phyloP scores from a whole-genome alignment of 1,284 basidiomycete species.

The Melampsora abietis-canadensis region DNA sequence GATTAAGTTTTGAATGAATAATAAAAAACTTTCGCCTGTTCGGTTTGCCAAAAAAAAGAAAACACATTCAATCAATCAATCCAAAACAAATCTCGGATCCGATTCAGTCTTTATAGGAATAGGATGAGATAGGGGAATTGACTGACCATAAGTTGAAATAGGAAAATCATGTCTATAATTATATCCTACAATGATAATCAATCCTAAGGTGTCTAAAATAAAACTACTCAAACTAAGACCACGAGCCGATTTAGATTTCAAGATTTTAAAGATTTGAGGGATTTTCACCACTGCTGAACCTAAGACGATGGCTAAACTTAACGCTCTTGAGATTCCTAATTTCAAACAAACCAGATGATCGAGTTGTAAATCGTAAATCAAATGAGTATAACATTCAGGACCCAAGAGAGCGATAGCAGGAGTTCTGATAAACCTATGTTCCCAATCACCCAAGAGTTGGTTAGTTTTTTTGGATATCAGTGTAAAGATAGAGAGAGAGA shows the following conservation, averaged over 20 bases:
- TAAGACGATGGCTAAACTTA: conserved; percentile 86
- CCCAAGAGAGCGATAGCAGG: conserved; percentile 28
- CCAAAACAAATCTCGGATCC: not conserved
- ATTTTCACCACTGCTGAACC: conserved; percentile 94
- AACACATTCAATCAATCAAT: no score
- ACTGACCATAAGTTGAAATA: conserved; percentile 80
- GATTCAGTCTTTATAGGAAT: not conserved
- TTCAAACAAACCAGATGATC: conserved; percentile 79
- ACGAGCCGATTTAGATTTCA: conserved; percentile 65
- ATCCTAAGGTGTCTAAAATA: conserved; percentile 72
- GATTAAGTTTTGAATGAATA: conserved; percentile 58
- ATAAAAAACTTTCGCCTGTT: conserved; percentile 72
- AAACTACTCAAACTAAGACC: conserved; percentile 65
- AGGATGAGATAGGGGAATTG: conserved; percentile 8
- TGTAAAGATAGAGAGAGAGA: not conserved
- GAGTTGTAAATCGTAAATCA: conserved; percentile 85
- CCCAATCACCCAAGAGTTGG: not conserved
- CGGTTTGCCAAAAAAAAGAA: not conserved
- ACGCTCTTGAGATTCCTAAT: conserved; percentile 82
- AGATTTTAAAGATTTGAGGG: conserved; percentile 69
- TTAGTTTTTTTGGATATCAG: not conserved
- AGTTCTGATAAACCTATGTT: conserved; percentile 24
- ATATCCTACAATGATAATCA: conserved; percentile 63
- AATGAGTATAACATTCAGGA: conserved; percentile 74
- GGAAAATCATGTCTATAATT: conserved; percentile 77